Evolutionary conservation across 208 protist species (phyloP).

Genomic region (Acanthamoeba healyi): DNA sequence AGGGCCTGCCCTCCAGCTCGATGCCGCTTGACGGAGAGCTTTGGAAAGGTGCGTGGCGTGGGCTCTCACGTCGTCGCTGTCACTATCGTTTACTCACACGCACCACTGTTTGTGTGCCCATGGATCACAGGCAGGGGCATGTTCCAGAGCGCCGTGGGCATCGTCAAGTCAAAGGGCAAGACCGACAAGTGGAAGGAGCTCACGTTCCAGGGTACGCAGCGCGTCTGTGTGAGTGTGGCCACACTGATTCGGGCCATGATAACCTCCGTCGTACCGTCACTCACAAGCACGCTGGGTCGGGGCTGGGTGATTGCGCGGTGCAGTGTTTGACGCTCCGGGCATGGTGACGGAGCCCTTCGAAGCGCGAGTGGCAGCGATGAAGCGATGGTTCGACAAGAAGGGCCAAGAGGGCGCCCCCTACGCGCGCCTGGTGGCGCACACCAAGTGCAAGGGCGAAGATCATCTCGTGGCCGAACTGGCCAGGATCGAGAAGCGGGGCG

Average conservation of each 20-base stretch:
- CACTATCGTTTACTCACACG: not conserved
- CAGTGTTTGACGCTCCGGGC: conserved; percentile 82
- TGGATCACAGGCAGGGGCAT: conserved; percentile 76
- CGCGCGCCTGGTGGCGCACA: not conserved
- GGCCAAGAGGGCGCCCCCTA: not conserved
- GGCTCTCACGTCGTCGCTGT: conserved; percentile 78
- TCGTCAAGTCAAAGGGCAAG: conserved; percentile 78
- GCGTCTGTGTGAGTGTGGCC: not conserved
- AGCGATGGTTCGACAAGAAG: conserved; percentile 66
- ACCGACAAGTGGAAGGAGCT: conserved; percentile 76
- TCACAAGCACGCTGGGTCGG: not conserved
- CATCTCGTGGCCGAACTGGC: conserved; percentile 80
- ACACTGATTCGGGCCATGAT: not conserved
- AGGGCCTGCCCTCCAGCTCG: conserved; percentile 82
- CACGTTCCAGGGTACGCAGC: not conserved
- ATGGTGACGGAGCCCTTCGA: conserved; percentile 78
- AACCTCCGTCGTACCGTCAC: not conserved
- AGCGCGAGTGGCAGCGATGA: conserved; percentile 76
- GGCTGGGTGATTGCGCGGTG: not conserved
- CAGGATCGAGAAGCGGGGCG: conserved; percentile 79
- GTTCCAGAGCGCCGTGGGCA: conserved; percentile 82
- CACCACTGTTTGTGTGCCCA: conserved; percentile 78
- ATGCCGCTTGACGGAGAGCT: conserved; percentile 83
- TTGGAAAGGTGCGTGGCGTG: conserved; percentile 71
- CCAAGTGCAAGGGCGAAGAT: conserved; percentile 79